Percentiles rank a stretch among this genome's conserved stretches.
Conservation (phyloP, 2,329 filamentous ascomycete species). For the Calonectria pteridis region DNA sequence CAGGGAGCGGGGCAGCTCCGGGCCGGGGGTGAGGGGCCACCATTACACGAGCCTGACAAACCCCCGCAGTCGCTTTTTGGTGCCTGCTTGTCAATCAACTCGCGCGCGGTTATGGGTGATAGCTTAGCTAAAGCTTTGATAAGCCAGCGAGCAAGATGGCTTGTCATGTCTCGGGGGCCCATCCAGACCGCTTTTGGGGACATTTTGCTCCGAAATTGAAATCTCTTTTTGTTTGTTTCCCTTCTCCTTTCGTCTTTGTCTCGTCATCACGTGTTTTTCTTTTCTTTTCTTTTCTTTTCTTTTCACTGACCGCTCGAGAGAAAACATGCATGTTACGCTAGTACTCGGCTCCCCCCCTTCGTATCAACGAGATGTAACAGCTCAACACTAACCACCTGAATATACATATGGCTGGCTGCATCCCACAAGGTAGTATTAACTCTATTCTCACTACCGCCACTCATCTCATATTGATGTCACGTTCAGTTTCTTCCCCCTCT, state of each 20-base stretch:
- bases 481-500: background rate
- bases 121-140: conserved; percentile 48
- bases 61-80: conserved; percentile 14
- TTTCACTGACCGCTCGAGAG: background rate
- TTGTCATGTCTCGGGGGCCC: background rate
- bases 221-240: background rate
- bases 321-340: background rate
- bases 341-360: background rate
- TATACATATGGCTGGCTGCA: background rate
- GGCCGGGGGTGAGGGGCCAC: conserved; percentile 2
- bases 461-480: background rate
- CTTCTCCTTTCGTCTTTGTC: background rate
- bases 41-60: conserved; percentile 51
- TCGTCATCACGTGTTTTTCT: background rate
- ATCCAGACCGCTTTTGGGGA: background rate
- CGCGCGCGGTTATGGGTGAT: conserved; percentile 35
- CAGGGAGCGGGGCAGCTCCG: background rate
- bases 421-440: background rate
- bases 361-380: background rate
- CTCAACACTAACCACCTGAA: background rate
- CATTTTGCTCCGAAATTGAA: background rate
- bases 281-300: background rate
- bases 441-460: background rate
- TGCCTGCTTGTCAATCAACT: conserved; percentile 23
- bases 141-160: conserved; percentile 27